A percentile compares a stretch with the other conserved stretches of the same genome.
phyloP scores from a whole-genome alignment of 164 flowering plant species.

The Warburgia ugandensis region DNA sequence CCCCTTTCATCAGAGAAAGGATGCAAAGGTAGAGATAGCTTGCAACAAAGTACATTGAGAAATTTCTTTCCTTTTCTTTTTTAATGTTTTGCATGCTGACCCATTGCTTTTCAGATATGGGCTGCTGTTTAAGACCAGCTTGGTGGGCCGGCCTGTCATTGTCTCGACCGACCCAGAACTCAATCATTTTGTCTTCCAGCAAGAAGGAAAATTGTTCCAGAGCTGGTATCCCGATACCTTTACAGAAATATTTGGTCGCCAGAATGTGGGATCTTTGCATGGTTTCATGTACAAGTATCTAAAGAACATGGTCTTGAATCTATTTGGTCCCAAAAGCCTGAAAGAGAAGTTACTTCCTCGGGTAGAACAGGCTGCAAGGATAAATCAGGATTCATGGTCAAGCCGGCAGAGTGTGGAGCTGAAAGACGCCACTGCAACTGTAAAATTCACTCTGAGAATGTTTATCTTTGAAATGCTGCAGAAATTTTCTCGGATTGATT shows the following conservation, averaged over 20 bases:
- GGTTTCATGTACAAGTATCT: conserved; percentile 38
- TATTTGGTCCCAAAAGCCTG: conserved; percentile 33
- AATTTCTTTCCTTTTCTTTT: neutral
- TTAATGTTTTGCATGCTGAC: conserved; percentile 3
- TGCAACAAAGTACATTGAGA: neutral
- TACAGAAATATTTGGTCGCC: conserved; percentile 22
- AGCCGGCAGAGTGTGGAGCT: conserved; percentile 18
- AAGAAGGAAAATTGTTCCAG: conserved; percentile 33
- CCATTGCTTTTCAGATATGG: conserved; percentile 23
- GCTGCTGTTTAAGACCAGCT: conserved; percentile 26
- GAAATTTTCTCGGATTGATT: conserved; percentile 1
- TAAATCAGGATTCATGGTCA: conserved; percentile 18
- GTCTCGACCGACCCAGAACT: conserved; percentile 35
- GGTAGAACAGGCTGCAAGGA: conserved; percentile 17
- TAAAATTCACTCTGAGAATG: conserved; percentile 5
- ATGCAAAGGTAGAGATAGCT: conserved; percentile 20
- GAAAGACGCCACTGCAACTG: conserved; percentile 31
- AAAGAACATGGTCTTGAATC: conserved; percentile 28
- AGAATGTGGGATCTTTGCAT: conserved; percentile 27
- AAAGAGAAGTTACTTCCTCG: conserved; percentile 28
- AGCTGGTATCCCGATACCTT: conserved; percentile 36
- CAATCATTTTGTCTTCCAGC: conserved; percentile 30
- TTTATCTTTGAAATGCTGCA: neutral
- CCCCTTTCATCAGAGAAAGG: conserved; percentile 30
- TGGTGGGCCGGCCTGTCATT: conserved; percentile 29